Conservation (phyloP, 495 filamentous ascomycete species). For the Halenospora varia region DNA sequence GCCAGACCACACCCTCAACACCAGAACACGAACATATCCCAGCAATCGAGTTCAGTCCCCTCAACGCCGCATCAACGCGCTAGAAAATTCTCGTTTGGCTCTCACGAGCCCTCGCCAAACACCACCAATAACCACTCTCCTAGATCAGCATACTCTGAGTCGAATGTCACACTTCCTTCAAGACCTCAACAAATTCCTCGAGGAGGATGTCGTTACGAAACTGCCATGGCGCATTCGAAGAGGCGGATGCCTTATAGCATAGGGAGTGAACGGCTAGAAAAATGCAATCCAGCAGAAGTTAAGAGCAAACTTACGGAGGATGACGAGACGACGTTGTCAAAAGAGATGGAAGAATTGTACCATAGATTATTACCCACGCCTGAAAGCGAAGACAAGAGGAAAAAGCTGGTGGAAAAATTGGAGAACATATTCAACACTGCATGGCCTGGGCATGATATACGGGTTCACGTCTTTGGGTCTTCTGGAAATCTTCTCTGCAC, state of each 20-base stretch:
- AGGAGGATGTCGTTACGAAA: constrained; percentile 78
- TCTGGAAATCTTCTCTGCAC: constrained; percentile 94
- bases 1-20: constrained; percentile 21
- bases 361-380: constrained; percentile 77
- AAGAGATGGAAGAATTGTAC: constrained; percentile 80
- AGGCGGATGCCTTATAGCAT: constrained; percentile 88
- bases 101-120: constrained; percentile 81
- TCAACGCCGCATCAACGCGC: constrained; percentile 91
- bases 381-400: constrained; percentile 71
- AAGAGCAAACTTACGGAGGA: constrained; percentile 61
- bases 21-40: constrained; percentile 29
- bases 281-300: constrained; percentile 61
- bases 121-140: constrained; percentile 76
- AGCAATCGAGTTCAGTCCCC: constrained; percentile 85
- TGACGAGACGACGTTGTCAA: constrained; percentile 73
- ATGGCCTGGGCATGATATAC: constrained; percentile 88
- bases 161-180: constrained; percentile 65
- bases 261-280: constrained; percentile 70
- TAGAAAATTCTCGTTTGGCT: constrained; percentile 77
- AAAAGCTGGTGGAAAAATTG: constrained; percentile 76
- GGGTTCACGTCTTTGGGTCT: constrained; percentile 92
- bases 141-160: constrained; percentile 85
- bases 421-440: constrained; percentile 80
- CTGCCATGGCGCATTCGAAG: constrained; percentile 63
- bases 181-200: constrained; percentile 48